Conservation (phyloP, 2,329 filamentous ascomycete genomes). For the Verticillium dahliae region DNA sequence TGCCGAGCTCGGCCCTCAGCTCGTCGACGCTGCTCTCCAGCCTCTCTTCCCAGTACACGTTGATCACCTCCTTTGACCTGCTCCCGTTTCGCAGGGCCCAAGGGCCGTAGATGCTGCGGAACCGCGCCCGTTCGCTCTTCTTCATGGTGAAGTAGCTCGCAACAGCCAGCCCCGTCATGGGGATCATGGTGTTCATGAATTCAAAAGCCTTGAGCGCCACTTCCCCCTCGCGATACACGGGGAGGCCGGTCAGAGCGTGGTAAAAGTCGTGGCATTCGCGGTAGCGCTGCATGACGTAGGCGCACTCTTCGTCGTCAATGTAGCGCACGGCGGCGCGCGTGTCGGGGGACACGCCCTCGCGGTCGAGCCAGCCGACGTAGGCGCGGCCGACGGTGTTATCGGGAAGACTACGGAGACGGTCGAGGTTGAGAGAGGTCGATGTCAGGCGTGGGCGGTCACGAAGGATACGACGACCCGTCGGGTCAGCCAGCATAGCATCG, state of each 20-base stretch:
- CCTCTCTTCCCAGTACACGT: constrained; percentile 97
- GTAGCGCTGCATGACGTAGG: constrained; percentile 98
- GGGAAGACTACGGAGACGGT: constrained; percentile 65
- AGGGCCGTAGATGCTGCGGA: constrained; percentile 71
- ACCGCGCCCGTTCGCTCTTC: constrained; percentile 67
- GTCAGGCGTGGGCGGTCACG: constrained; percentile 84
- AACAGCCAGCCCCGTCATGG: constrained; percentile 88
- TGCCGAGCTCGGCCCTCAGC: constrained; percentile 66
- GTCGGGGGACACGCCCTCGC: constrained; percentile 88
- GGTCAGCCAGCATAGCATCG: constrained; percentile 77
- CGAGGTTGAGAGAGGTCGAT: constrained; percentile 61
- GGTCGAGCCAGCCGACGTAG: constrained; percentile 88
- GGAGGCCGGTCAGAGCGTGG: constrained; percentile 86
- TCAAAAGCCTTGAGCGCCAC: constrained; percentile 97
- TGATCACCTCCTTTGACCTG: constrained; percentile 73
- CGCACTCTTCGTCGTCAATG: constrained; percentile 91
- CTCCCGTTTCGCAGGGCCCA: constrained; percentile 87
- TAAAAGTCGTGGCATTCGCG: constrained; percentile 97
- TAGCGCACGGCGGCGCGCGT: constrained; percentile 78
- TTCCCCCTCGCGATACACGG: constrained; percentile 90
- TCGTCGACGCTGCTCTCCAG: constrained; percentile 76
- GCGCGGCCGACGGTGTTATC: constrained; percentile 69
- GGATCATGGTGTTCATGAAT: constrained; percentile 87
- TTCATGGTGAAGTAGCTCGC: constrained; percentile 84
- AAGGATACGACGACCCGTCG: constrained; percentile 85